Evolutionary conservation across 495 filamentous ascomycete species (phyloP).

Genomic region (Choiromyces venosus): DNA sequence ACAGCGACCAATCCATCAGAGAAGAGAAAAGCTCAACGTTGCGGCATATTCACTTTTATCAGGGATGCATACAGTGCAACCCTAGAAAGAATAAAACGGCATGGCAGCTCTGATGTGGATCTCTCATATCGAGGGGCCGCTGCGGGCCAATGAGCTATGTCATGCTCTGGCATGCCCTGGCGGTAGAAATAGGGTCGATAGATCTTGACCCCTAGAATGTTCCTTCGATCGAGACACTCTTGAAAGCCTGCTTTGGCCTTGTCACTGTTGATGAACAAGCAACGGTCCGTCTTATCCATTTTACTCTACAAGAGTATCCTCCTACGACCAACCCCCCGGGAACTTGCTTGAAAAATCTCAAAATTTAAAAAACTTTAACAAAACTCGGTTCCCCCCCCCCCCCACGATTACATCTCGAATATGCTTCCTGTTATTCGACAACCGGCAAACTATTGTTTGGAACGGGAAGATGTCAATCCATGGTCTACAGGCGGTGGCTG

Average conservation of each 20-base stretch:
- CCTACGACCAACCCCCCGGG: neutral
- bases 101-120: neutral
- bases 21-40: slow-evolving; percentile 1
- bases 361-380: neutral
- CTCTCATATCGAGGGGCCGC: neutral
- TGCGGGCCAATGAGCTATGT: neutral
- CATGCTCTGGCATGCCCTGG: neutral
- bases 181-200: neutral
- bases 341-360: neutral
- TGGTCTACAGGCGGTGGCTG: neutral
- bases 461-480: slow-evolving; percentile 4
- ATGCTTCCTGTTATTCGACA: slow-evolving; percentile 1
- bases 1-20: neutral
- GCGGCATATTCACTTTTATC: neutral
- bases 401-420: slow-evolving; percentile 2
- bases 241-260: neutral
- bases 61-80: neutral
- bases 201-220: neutral
- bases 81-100: neutral
- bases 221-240: neutral
- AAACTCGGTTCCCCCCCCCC: neutral
- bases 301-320: neutral
- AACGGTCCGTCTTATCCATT: neutral
- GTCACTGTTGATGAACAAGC: neutral
- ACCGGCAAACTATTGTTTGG: neutral